A percentile compares a stretch with the other conserved stretches of the same genome.
These are phyloP conservation scores for Coemansia sp. DNA, from an alignment of 192 early-diverging fungal species.

Conservation along the genomic window DNA sequence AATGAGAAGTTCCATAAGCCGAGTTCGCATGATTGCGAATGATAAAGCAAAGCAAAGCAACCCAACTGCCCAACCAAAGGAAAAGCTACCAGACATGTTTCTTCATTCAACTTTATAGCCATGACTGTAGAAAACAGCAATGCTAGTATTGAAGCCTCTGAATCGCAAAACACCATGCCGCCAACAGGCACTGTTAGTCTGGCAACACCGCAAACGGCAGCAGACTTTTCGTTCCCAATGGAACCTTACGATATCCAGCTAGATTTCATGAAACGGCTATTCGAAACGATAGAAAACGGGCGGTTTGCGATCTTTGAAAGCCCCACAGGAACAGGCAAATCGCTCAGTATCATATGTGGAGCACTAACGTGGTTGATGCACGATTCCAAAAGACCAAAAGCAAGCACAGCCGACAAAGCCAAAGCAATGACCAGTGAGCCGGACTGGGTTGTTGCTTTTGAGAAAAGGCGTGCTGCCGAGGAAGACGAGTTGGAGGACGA, in stretches of 20 bases:
- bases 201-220: slow-evolving; percentile 27
- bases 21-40: no score
- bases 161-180: no score
- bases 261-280: slow-evolving; percentile 77
- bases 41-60: no score
- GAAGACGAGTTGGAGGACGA: background rate
- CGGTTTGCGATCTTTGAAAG: slow-evolving; percentile 87
- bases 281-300: slow-evolving; percentile 65
- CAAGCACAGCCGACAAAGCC: background rate
- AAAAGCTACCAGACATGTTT: no score
- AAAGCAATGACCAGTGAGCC: slow-evolving; percentile 26
- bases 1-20: no score
- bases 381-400: slow-evolving; percentile 25
- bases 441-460: slow-evolving; percentile 54
- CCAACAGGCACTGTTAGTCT: background rate
- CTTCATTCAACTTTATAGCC: no score
- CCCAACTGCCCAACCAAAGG: no score
- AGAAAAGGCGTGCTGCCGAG: slow-evolving; percentile 12
- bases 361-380: slow-evolving; percentile 81
- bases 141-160: background rate
- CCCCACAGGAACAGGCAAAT: slow-evolving; percentile 95
- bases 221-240: slow-evolving; percentile 66
- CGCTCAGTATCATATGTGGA: slow-evolving; percentile 85
- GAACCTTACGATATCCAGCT: slow-evolving; percentile 75
- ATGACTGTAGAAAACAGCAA: background rate